Evolutionary conservation across 352 stramenopile genomes (phyloP).

Genomic region (Phytophthora podocarpi): DNA sequence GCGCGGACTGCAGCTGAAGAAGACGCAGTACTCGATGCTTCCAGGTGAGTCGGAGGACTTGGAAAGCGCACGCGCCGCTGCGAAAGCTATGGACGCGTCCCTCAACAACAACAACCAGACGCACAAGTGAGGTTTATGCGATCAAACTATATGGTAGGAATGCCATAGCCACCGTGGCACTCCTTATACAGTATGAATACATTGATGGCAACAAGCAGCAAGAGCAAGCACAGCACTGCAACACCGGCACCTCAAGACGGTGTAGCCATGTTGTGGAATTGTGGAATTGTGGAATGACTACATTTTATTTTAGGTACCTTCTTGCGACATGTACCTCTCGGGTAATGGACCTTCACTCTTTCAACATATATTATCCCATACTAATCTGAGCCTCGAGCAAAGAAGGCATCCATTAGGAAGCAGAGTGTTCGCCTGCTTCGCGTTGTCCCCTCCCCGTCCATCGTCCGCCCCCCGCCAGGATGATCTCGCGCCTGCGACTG

Average conservation of each 20-base stretch:
- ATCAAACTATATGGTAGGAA: neutral
- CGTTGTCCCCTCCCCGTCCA: neutral
- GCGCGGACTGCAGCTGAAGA: constrained; percentile 47
- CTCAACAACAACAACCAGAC: constrained; percentile 16
- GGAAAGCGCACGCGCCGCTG: constrained; percentile 32
- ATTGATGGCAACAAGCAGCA: constrained; percentile 1
- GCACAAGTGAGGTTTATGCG: constrained; percentile 10
- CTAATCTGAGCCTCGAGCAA: neutral
- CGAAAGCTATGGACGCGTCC: constrained; percentile 16
- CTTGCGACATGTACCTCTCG: constrained; percentile 11
- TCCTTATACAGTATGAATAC: constrained; percentile 24
- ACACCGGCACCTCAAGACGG: constrained; percentile 10
- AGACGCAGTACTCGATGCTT: constrained; percentile 66
- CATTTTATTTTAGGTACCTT: constrained; percentile 7
- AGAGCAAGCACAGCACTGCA: no score
- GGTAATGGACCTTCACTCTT: constrained; percentile 16
- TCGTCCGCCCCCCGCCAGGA: constrained; percentile 15
- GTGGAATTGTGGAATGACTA: constrained; percentile 6
- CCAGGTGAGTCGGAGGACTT: constrained; percentile 36
- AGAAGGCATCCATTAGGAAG: constrained; percentile 17
- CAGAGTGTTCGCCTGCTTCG: neutral
- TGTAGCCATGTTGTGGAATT: constrained; percentile 17
- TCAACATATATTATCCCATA: constrained; percentile 10
- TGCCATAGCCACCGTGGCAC: neutral
- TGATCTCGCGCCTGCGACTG: constrained; percentile 78